A percentile compares a stretch with the other conserved stretches of the same genome.
These are phyloP conservation scores for Saccharomyces hybrid DNA, from an alignment of 1,139 yeast species.

Conservation along the genomic window DNA sequence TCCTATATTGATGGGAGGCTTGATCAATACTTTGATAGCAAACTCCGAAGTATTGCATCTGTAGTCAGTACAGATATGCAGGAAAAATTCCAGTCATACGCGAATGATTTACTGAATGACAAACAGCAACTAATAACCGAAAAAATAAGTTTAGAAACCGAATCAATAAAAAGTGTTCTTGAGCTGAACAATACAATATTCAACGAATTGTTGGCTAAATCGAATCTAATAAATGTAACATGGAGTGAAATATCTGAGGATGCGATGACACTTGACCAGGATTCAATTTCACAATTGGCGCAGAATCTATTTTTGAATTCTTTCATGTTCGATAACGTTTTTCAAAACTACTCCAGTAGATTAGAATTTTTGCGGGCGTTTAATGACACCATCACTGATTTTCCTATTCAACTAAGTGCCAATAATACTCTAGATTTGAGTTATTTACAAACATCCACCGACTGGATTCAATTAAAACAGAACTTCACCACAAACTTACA, in stretches of 20 bases:
- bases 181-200: neutral
- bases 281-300: neutral
- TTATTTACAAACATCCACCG: neutral
- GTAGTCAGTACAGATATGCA: neutral
- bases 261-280: constrained; percentile 9
- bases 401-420: neutral
- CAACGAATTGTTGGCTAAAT: constrained; percentile 5
- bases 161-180: neutral
- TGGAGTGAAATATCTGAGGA: constrained; percentile 8
- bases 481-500: neutral
- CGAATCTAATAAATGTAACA: constrained; percentile 12
- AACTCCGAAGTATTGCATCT: neutral
- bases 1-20: constrained; percentile 4
- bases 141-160: neutral
- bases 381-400: neutral
- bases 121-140: neutral
- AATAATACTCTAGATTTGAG: neutral
- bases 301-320: neutral
- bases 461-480: neutral
- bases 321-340: neutral
- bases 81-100: neutral
- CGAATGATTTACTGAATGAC: neutral
- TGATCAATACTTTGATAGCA: neutral
- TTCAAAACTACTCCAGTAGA: neutral
- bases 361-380: neutral